Base-by-base conservation (phyloP, 2,329 filamentous ascomycete species). In the Pseudopyricularia javanii region DNA sequence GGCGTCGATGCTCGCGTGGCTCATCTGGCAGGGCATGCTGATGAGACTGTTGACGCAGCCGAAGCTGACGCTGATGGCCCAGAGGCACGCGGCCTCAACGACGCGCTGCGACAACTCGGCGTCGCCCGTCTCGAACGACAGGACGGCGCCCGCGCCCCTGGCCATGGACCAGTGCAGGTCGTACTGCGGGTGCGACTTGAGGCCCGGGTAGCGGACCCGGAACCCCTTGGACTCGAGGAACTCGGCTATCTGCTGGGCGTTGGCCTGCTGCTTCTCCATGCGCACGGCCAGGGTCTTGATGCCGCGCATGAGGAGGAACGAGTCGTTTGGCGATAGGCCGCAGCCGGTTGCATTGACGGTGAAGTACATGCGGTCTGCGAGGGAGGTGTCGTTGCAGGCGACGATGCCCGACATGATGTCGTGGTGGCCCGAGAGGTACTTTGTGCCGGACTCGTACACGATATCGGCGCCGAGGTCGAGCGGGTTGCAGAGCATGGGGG, bases 1-100 rank as follows among this genome's bases (percentile, higher is more conserved):
- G 55, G 90, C 88, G 65, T 97, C 93, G 63, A 98, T 98, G 65
- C 89, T 95, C 37, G 93, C 93, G 70, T 98, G 93, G 70, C 91
- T 97, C 94, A 98, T 98, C 63, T 91, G 90, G 72, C 93, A 98
- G 8, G 93, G 91, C 91, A 98, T 96, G 72, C 91, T 96, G 69
- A 98, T 98, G 67, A 98, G 74, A 66, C 88, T 95, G 73, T 98
- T 98, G 59, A 98, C 93, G 66, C 93, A 97, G 49, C 93, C 93
- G 66, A 98, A 98, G 64, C 89, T 95, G 55, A 98, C 93, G 59
- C 88, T 94, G 61, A 98, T 98, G 33, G 87, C 90, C 83, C 89
- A 98, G 32, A 98, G 74, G 58, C 87, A 82, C 2, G 93, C 88
- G 30, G 87, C 88, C 71, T 97, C 93, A 5, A 98, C 93, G 61